Percentiles rank a stretch among this genome's conserved stretches.
Evolutionary conservation across 805 yeast genomes (phyloP).

Genomic region (Candida methanosorbosa): DNA sequence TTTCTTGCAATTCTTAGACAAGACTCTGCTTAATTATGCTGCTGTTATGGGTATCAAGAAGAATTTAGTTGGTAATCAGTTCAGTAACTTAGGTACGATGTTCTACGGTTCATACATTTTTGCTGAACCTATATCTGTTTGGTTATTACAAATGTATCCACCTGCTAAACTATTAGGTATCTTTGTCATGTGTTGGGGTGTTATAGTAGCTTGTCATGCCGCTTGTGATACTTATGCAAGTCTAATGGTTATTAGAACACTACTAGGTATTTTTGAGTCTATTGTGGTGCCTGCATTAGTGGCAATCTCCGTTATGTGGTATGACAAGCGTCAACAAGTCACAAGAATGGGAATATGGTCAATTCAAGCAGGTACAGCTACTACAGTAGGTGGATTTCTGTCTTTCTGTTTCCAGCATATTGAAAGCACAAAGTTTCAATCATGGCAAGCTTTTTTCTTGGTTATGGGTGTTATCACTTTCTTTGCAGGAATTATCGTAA

Average conservation of each 20-base stretch:
- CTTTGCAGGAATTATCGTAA: conserved; percentile 36
- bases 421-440: conserved; percentile 28
- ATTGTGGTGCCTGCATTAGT: conserved; percentile 46
- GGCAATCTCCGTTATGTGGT: conserved; percentile 37
- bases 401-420: conserved; percentile 46
- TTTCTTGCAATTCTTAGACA: conserved; percentile 28
- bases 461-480: conserved; percentile 54
- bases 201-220: conserved; percentile 40
- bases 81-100: conserved; percentile 4
- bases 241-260: conserved; percentile 31
- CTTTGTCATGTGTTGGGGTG: conserved; percentile 46
- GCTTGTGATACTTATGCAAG: conserved; percentile 28
- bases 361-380: conserved; percentile 36
- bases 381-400: conserved; percentile 41
- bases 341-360: conserved; percentile 33
- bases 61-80: conserved; percentile 4
- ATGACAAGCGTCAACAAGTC: conserved; percentile 35
- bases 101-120: conserved; percentile 1
- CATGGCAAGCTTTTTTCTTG: conserved; percentile 57
- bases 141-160: neutral
- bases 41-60: conserved; percentile 50
- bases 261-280: conserved; percentile 41
- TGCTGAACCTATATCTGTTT: conserved; percentile 1
- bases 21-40: conserved; percentile 50
- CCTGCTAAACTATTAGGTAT: conserved; percentile 1